Evolutionary conservation across 2,329 filamentous ascomycete genomes (phyloP).

Genomic region (Dothiorella sarmentorum): DNA sequence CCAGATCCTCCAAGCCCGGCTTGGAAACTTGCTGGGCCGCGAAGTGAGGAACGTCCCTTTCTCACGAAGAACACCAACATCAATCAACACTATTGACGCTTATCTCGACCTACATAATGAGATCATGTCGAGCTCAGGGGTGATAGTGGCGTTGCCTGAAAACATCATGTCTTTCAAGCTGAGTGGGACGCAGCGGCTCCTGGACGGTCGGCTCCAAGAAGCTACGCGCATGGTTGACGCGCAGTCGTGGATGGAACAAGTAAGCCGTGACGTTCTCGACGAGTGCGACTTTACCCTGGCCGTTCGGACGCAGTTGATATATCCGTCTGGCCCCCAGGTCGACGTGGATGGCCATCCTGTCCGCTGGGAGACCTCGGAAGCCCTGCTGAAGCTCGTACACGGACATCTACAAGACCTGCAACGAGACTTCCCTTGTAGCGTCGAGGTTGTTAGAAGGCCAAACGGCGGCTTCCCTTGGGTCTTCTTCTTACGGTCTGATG

Average conservation of each 20-base stretch:
- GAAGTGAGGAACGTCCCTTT: constrained; percentile 57
- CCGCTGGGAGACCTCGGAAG: constrained; percentile 39
- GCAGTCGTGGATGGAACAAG: constrained; percentile 49
- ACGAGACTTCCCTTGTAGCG: constrained; percentile 40
- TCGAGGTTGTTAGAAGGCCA: constrained; percentile 48
- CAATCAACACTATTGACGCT: constrained; percentile 25
- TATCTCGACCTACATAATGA: constrained; percentile 42
- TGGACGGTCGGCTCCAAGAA: constrained; percentile 43
- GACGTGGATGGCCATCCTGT: constrained; percentile 40
- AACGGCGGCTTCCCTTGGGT: constrained; percentile 51
- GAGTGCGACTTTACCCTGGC: constrained; percentile 52
- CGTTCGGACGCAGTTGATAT: constrained; percentile 42
- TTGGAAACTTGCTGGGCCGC: constrained; percentile 55
- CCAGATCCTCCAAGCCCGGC: constrained; percentile 52
- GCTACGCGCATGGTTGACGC: constrained; percentile 49
- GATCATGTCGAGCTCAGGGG: constrained; percentile 44
- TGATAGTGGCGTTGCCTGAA: constrained; percentile 61
- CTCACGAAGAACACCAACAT: constrained; percentile 48
- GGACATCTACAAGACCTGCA: constrained; percentile 35
- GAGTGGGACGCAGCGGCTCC: constrained; percentile 56
- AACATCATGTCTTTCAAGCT: constrained; percentile 64
- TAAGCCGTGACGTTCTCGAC: constrained; percentile 61
- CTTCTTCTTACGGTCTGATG: constrained; percentile 50
- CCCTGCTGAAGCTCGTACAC: constrained; percentile 33
- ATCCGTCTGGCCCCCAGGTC: constrained; percentile 41